A percentile compares a stretch with the other conserved stretches of the same genome.
Conservation (phyloP, 768 basidiomycete species). For the Suillus luteus region DNA sequence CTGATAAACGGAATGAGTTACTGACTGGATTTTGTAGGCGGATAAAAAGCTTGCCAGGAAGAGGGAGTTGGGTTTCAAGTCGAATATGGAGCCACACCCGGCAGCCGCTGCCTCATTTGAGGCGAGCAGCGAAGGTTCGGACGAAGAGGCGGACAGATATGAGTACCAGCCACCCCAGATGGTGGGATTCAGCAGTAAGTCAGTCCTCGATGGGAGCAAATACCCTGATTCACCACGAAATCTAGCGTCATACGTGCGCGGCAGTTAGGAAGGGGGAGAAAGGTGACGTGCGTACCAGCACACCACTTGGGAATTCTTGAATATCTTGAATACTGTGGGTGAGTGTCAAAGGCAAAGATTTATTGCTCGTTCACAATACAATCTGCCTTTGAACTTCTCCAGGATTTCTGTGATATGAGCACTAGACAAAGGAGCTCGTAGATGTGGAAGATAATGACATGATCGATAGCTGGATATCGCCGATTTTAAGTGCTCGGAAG, state of each 20-base stretch:
- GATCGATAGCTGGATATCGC: too few species aligned
- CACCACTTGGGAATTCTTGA: constrained; percentile 6
- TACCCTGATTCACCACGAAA: constrained; percentile 4
- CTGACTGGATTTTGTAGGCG: constrained; percentile 20
- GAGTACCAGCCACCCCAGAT: neutral
- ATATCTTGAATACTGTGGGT: neutral
- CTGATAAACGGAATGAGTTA: neutral
- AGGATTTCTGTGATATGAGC: too few species aligned
- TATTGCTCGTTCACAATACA: neutral
- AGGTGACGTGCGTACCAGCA: constrained; percentile 30
- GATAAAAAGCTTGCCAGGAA: too few species aligned
- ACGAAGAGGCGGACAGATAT: neutral
- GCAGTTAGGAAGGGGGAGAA: constrained; percentile 10
- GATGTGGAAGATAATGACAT: too few species aligned
- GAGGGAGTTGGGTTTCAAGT: too few species aligned
- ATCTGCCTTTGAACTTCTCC: too few species aligned
- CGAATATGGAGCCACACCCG: too few species aligned
- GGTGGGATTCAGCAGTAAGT: constrained; percentile 29
- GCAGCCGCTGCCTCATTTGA: neutral
- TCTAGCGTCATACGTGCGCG: constrained; percentile 21
- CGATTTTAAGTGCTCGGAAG: too few species aligned
- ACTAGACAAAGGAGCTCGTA: too few species aligned
- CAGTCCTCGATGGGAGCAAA: constrained; percentile 14
- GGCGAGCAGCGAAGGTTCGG: constrained; percentile 8
- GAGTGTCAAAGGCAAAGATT: neutral